phyloP scores from a whole-genome alignment of 352 stramenopile species.

The Thalassiosira sp. region DNA sequence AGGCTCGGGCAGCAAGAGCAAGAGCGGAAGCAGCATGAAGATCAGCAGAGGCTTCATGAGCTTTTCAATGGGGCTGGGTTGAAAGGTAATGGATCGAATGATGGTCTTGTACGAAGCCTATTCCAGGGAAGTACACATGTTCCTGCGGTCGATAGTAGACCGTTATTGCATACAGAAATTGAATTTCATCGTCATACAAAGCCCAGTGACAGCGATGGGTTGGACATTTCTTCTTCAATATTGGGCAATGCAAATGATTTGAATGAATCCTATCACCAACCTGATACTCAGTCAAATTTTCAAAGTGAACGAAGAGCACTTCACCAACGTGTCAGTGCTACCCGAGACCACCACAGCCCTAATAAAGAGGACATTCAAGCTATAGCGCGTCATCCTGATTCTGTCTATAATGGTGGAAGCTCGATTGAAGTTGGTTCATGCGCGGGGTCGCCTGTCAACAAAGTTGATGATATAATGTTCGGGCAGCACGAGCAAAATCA shows the following conservation, averaged over 20 bases:
- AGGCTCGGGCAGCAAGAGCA: neutral
- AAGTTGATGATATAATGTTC: neutral
- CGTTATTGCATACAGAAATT: constrained; percentile 9
- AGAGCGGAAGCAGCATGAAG: constrained; percentile 8
- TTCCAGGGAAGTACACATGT: neutral
- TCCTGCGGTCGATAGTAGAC: neutral
- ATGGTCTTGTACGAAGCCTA: neutral
- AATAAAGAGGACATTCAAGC: neutral
- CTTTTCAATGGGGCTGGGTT: constrained; percentile 12
- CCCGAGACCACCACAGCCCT: neutral
- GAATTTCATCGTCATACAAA: neutral
- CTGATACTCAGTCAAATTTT: neutral
- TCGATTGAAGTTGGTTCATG: no score
- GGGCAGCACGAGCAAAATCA: neutral
- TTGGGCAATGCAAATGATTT: neutral
- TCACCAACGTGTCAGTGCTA: neutral
- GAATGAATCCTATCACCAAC: constrained; percentile 1
- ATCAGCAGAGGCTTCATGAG: constrained; percentile 12
- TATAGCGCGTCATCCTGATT: neutral
- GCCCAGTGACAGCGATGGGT: neutral
- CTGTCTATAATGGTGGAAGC: no score
- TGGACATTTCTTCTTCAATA: neutral
- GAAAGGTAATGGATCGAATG: neutral
- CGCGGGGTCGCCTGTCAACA: no score
- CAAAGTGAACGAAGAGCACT: constrained; percentile 12